Conservation (phyloP, 164 flowering plant genomes). For the Vitis amurensis region DNA sequence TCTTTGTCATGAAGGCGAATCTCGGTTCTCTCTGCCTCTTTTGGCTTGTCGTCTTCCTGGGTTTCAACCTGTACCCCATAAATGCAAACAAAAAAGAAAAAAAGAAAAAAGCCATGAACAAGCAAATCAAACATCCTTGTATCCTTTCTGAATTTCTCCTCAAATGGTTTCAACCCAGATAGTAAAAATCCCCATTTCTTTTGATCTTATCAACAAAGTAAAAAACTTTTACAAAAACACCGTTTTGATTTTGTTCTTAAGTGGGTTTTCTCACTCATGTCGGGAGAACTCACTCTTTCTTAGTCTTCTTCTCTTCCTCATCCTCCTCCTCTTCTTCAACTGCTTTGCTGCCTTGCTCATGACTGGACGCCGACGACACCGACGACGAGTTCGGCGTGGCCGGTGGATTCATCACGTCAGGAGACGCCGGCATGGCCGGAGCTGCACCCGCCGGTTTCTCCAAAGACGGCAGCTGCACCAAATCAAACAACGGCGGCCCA, state of each 20-base stretch:
- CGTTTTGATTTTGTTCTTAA: neutral
- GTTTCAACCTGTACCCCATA: conserved; percentile 36
- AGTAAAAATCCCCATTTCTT: neutral
- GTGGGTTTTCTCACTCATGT: neutral
- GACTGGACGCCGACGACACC: conserved; percentile 45
- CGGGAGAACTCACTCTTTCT: conserved; percentile 39
- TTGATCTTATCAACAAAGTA: neutral
- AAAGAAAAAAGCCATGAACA: neutral
- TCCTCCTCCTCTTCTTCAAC: conserved; percentile 31
- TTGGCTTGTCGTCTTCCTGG: conserved; percentile 46
- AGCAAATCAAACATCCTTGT: no score
- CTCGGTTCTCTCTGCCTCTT: conserved; percentile 59
- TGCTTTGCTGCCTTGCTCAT: conserved; percentile 27
- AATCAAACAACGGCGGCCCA: conserved; percentile 20
- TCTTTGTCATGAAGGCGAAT: conserved; percentile 73
- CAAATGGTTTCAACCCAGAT: neutral
- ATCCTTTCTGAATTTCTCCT: neutral
- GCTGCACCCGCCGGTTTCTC: neutral
- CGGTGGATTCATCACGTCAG: conserved; percentile 37
- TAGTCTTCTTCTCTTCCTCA: conserved; percentile 25
- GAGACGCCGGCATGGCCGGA: conserved; percentile 8
- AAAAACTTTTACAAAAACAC: neutral
- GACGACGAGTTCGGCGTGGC: conserved; percentile 59
- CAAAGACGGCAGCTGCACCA: conserved; percentile 3
- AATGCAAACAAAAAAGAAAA: conserved; percentile 1